Evolutionary conservation across 1,139 yeast genomes (phyloP), one percentile per base, ranked within the genome.

Genomic region (Yamadazyma jaroonii): DNA sequence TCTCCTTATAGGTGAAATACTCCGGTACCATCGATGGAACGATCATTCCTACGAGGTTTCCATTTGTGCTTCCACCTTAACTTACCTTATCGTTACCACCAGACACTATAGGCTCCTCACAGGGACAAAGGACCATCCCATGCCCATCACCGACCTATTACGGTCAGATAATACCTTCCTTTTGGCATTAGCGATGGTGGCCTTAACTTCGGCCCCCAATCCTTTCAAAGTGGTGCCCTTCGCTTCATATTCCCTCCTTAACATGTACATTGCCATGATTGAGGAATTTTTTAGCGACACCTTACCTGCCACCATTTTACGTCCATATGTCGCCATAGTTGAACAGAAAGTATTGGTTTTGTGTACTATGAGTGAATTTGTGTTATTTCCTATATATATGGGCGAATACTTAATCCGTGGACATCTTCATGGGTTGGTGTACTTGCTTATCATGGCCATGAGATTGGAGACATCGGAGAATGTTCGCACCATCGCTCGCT

Each of bases 151-250:
- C 6, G 20, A 17, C 20, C 20, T 17, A 17, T 46, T 74, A 34
- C 64, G 61, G 45, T 68, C 78, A 6, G 80, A 75, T 41, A 73
- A 73, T 44, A 62, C 74, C 3, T 74, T 67, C 35, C 49, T 75
- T 20, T 55, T 76, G 30, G 65, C 64, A 0, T 62, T 59, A 8
- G 45, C 57, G 69, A 1, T 45, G 57, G 17, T 56, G 67, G 61
- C 43, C 55, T 37, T 52, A 48, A 26, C 61, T 61, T 9, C 60
- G 57, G 7, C 39, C 40, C 9, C 23, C 14, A 59, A 58, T 22
- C 7, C 56, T 9, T 34, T 64, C 30, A 76, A 76, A 45, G 43
- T 75, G 13, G 34, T 66, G 10, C 74, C 81, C 1, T 71, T 72
- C 44, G 55, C 62, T n/a, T 54, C 70, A 4, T 75, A 74, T 47